phyloP scores from a whole-genome alignment of 23 red algal genomes.

The Pyropia yezoensis region DNA sequence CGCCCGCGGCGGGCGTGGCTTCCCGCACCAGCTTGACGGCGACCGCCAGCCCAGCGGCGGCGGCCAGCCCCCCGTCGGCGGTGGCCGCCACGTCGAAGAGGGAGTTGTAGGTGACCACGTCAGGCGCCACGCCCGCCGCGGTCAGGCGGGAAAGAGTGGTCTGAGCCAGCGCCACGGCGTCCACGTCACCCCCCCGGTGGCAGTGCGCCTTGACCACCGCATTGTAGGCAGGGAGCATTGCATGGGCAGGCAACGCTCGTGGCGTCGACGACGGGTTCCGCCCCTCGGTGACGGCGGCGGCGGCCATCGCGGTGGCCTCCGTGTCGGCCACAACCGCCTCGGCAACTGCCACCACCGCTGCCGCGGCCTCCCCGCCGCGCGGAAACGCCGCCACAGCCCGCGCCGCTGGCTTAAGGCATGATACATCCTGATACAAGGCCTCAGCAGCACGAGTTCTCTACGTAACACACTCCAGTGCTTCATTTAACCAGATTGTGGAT shows the following conservation, averaged over 20 bases:
- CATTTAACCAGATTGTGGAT: too few species aligned
- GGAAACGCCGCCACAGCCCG: constrained; percentile 14
- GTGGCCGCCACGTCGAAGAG: constrained; percentile 21
- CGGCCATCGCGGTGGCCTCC: constrained; percentile 35
- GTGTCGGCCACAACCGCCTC: constrained; percentile 39
- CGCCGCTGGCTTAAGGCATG: too few species aligned
- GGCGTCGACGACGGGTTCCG: too few species aligned
- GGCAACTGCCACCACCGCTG: constrained; percentile 21
- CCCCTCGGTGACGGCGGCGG: too few species aligned
- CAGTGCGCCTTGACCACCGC: constrained; percentile 39
- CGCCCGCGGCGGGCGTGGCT: constrained; percentile 28
- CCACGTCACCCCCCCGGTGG: constrained; percentile 8
- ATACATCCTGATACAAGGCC: too few species aligned
- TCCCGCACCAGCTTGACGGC: constrained; percentile 21
- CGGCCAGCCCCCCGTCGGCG: constrained; percentile 22
- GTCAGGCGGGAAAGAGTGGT: constrained; percentile 33
- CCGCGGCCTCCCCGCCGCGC: constrained; percentile 17
- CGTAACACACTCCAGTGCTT: too few species aligned
- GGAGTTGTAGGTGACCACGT: constrained; percentile 48
- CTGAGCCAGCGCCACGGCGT: constrained; percentile 4
- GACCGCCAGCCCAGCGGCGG: constrained; percentile 7
- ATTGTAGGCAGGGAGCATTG: constrained; percentile 19
- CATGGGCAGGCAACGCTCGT: too few species aligned
- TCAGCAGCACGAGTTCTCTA: too few species aligned
- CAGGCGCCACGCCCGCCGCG: constrained; percentile 25